Evolutionary conservation across 495 filamentous ascomycete species (phyloP).

Genomic region (Umbilicaria muhlenbergii): DNA sequence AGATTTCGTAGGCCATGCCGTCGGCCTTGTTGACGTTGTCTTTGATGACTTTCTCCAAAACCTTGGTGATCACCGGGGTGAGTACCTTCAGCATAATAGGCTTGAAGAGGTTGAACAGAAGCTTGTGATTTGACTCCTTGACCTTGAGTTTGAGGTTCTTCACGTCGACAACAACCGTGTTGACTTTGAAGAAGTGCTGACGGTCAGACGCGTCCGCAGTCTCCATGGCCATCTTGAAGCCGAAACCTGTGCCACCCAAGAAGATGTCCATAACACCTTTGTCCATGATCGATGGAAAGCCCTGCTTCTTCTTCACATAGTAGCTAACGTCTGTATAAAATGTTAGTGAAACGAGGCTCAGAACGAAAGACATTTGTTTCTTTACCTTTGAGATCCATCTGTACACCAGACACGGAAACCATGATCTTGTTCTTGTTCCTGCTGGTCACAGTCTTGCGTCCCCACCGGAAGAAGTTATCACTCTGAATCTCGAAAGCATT

Average conservation of each 20-base stretch:
- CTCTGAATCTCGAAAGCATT: slow-evolving; percentile 81
- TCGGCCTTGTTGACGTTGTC: slow-evolving; percentile 62
- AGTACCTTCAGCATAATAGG: slow-evolving; percentile 72
- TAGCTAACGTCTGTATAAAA: slow-evolving; percentile 59
- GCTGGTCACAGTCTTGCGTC: slow-evolving; percentile 70
- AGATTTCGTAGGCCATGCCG: slow-evolving; percentile 52
- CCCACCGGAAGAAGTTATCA: slow-evolving; percentile 94
- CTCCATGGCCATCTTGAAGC: slow-evolving; percentile 82
- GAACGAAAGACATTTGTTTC: background rate
- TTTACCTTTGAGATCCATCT: slow-evolving; percentile 51
- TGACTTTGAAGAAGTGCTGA: slow-evolving; percentile 83
- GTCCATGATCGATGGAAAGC: slow-evolving; percentile 83
- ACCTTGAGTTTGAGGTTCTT: slow-evolving; percentile 81
- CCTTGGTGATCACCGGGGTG: slow-evolving; percentile 70
- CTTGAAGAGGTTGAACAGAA: slow-evolving; percentile 77
- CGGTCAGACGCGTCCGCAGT: slow-evolving; percentile 62
- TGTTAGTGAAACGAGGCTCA: slow-evolving; percentile 9
- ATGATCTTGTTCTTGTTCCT: slow-evolving; percentile 69
- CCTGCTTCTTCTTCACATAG: slow-evolving; percentile 90
- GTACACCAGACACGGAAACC: slow-evolving; percentile 75
- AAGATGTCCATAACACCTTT: slow-evolving; percentile 82
- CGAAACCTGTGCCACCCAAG: slow-evolving; percentile 74
- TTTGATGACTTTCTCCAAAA: slow-evolving; percentile 74
- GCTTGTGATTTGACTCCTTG: slow-evolving; percentile 86
- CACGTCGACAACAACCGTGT: slow-evolving; percentile 71